These are phyloP conservation scores for Alopecurus myosuroides DNA, from an alignment of 176 grass and related monocot species.

Conservation along the genomic window DNA sequence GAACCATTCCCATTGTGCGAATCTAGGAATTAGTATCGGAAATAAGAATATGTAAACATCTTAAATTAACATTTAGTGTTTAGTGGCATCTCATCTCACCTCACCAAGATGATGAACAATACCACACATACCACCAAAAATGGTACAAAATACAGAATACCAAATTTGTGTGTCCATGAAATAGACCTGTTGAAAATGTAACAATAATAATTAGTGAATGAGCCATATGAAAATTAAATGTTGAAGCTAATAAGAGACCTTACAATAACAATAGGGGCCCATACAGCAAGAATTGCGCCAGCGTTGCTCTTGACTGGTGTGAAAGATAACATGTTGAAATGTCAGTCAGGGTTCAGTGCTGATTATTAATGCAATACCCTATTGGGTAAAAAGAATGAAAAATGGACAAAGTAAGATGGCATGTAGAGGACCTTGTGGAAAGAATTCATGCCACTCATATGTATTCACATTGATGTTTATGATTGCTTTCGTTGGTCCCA, in stretches of 20 bases:
- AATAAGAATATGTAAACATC: constrained; percentile 25
- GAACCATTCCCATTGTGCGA: constrained; percentile 99
- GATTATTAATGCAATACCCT: background rate
- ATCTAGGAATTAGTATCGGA: constrained; percentile 52
- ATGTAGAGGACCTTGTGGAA: constrained; percentile 72
- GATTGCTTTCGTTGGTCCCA: constrained; percentile 87
- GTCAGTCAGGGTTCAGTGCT: constrained; percentile 13
- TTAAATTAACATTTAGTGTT: constrained; percentile 9
- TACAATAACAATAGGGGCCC: constrained; percentile 86
- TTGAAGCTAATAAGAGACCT: constrained; percentile 28
- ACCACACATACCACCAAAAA: constrained; percentile 93
- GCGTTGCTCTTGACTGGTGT: constrained; percentile 77
- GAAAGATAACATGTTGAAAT: constrained; percentile 5
- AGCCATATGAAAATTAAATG: constrained; percentile 24
- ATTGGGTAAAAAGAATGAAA: background rate
- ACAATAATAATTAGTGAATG: background rate
- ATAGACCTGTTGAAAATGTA: constrained; percentile 72
- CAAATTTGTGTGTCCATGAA: constrained; percentile 99
- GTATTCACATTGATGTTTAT: constrained; percentile 78
- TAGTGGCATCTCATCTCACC: constrained; percentile 43
- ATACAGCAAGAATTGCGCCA: constrained; percentile 91
- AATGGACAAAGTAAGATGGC: background rate
- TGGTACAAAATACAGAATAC: constrained; percentile 98
- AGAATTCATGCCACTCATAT: constrained; percentile 98
- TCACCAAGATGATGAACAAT: constrained; percentile 96